Evolutionary conservation across 2,329 filamentous ascomycete species (phyloP).

Genomic region (Xylariaceae sp.): DNA sequence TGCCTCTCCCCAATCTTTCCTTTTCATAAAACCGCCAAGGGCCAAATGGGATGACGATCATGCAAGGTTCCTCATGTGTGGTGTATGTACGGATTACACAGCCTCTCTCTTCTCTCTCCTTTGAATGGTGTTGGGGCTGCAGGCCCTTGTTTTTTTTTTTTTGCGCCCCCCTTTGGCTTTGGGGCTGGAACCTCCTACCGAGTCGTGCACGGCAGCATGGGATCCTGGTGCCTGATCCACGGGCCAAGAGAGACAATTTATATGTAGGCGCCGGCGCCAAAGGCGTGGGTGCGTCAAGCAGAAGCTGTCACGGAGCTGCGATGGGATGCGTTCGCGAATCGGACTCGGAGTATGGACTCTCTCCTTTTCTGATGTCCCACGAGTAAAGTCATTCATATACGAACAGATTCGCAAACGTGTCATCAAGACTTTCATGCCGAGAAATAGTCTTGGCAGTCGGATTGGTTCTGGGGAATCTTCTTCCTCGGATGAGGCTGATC

Average conservation of each 20-base stretch:
- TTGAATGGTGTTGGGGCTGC: conserved; percentile 6
- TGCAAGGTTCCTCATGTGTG: conserved; percentile 7
- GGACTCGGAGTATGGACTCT: not conserved
- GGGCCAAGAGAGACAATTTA: not conserved
- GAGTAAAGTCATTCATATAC: conserved; percentile 3
- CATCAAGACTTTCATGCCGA: not conserved
- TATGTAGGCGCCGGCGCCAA: conserved; percentile 15
- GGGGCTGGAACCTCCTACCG: conserved; percentile 12
- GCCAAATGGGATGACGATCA: not conserved
- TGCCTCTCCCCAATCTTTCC: too few species aligned
- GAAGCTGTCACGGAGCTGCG: conserved; percentile 3
- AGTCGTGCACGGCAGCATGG: conserved; percentile 4
- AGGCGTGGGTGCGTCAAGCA: conserved; percentile 6
- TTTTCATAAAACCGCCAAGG: not conserved
- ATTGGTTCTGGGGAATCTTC: conserved; percentile 7
- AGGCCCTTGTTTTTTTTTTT: not conserved
- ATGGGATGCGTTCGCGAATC: conserved; percentile 6
- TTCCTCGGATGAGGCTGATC: conserved; percentile 14
- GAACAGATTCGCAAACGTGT: not conserved
- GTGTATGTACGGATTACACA: conserved; percentile 8
- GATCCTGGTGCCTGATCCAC: conserved; percentile 13
- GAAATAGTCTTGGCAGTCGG: conserved; percentile 1
- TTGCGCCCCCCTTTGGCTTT: not conserved
- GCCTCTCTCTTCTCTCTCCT: conserved; percentile 1
- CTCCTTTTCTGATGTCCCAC: conserved; percentile 9